Conservation (phyloP, 1,139 yeast species). For the Yamadazyma atlantica region DNA sequence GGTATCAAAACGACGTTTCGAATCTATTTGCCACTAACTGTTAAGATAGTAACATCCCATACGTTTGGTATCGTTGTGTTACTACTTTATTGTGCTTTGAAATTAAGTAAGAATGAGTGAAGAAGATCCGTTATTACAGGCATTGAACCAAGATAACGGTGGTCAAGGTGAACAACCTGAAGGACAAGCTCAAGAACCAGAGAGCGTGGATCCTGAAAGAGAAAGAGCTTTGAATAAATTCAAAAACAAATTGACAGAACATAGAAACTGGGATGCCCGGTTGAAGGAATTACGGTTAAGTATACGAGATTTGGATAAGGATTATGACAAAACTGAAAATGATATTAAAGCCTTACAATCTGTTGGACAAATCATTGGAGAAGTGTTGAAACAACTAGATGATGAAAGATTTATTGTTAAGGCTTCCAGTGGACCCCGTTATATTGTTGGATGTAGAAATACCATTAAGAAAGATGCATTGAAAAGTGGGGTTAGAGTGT, state of each 20-base stretch:
- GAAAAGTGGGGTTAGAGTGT: constrained; percentile 94
- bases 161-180: neutral
- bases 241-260: constrained; percentile 86
- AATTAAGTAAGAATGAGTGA: constrained; percentile 12
- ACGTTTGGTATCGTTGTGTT: too few species aligned
- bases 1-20: neutral
- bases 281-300: constrained; percentile 81
- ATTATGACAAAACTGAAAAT: constrained; percentile 90
- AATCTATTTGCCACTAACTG: constrained; percentile 1
- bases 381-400: constrained; percentile 91
- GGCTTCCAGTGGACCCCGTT: constrained; percentile 97
- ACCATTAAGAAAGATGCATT: constrained; percentile 81
- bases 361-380: constrained; percentile 97
- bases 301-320: constrained; percentile 80
- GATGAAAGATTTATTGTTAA: constrained; percentile 95
- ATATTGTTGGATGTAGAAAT: constrained; percentile 95
- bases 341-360: constrained; percentile 96
- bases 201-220: constrained; percentile 76
- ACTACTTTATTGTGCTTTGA: too few species aligned
- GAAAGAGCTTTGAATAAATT: constrained; percentile 76
- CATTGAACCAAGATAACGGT: constrained; percentile 15
- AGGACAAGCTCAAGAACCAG: constrained; percentile 7
- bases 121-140: constrained; percentile 20
- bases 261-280: constrained; percentile 92
- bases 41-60: neutral